phyloP scores from a whole-genome alignment of 2,329 filamentous ascomycete species.

The Beauveria australis region DNA sequence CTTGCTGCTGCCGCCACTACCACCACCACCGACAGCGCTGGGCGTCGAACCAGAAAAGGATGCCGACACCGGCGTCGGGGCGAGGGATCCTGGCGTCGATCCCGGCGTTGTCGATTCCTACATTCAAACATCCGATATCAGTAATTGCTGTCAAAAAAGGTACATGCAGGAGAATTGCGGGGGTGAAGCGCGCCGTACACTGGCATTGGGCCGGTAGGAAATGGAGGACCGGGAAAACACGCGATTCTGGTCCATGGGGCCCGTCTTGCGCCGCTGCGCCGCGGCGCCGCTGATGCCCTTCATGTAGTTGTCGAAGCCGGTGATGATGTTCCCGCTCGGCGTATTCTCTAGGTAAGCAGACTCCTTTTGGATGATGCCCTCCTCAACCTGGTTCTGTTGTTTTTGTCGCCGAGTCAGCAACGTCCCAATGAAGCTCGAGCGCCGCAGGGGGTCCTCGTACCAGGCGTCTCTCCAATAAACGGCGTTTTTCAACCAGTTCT shows the following conservation, averaged over 20 bases:
- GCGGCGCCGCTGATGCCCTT: slow-evolving; percentile 67
- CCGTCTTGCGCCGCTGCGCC: slow-evolving; percentile 55
- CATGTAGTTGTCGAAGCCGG: slow-evolving; percentile 96
- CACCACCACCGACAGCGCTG: slow-evolving; percentile 31
- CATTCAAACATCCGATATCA: background rate
- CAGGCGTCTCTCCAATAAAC: slow-evolving; percentile 29
- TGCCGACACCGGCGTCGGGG: slow-evolving; percentile 48
- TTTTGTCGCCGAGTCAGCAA: slow-evolving; percentile 13
- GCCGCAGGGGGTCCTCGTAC: slow-evolving; percentile 19
- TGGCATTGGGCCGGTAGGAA: slow-evolving; percentile 44
- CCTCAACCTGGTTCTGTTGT: slow-evolving; percentile 48
- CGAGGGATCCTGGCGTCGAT: slow-evolving; percentile 39
- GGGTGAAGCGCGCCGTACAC: slow-evolving; percentile 21
- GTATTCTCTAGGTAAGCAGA: slow-evolving; percentile 86
- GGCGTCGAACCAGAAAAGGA: slow-evolving; percentile 43
- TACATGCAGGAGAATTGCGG: background rate
- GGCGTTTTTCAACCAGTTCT: slow-evolving; percentile 37
- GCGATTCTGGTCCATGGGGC: slow-evolving; percentile 60
- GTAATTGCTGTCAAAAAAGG: background rate
- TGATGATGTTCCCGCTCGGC: slow-evolving; percentile 86
- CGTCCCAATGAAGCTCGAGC: background rate
- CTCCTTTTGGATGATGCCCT: slow-evolving; percentile 77
- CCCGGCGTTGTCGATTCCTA: slow-evolving; percentile 37
- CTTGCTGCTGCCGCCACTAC: slow-evolving; percentile 36
- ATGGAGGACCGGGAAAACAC: slow-evolving; percentile 64